phyloP scores from a whole-genome alignment of 2,329 filamentous ascomycete species.

The Seiridium unicorne region DNA sequence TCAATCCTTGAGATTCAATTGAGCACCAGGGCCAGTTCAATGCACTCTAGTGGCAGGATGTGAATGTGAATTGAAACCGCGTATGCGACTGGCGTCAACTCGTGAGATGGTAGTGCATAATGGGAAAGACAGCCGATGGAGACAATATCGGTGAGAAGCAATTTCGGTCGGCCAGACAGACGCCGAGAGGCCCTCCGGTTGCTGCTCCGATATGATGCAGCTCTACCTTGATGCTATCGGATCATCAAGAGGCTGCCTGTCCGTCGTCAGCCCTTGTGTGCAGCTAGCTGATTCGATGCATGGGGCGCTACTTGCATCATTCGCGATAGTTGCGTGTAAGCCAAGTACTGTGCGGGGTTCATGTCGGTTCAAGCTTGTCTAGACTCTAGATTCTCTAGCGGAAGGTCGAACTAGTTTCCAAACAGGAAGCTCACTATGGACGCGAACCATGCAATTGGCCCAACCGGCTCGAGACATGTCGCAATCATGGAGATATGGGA shows the following conservation, averaged over 20 bases:
- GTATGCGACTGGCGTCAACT: neutral
- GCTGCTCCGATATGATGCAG: neutral
- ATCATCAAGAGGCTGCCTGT: neutral
- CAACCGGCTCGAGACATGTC: neutral
- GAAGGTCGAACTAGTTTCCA: neutral
- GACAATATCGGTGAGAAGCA: neutral
- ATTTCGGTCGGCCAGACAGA: neutral
- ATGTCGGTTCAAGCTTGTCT: neutral
- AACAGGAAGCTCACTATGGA: constrained; percentile 1
- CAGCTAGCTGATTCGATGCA: no score
- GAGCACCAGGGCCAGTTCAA: neutral
- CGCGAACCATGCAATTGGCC: neutral
- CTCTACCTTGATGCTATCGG: neutral
- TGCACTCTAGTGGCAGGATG: neutral
- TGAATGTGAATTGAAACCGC: neutral
- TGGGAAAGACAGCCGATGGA: neutral
- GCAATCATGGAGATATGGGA: neutral
- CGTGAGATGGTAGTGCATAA: neutral
- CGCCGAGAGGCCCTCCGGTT: neutral
- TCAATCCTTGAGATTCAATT: neutral
- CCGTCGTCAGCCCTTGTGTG: neutral
- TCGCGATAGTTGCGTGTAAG: no score
- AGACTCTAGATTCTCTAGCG: neutral
- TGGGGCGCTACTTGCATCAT: no score
- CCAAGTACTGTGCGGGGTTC: neutral